Conservation (phyloP, 1,284 basidiomycete species). For the Cryptococcus depauperatus region DNA sequence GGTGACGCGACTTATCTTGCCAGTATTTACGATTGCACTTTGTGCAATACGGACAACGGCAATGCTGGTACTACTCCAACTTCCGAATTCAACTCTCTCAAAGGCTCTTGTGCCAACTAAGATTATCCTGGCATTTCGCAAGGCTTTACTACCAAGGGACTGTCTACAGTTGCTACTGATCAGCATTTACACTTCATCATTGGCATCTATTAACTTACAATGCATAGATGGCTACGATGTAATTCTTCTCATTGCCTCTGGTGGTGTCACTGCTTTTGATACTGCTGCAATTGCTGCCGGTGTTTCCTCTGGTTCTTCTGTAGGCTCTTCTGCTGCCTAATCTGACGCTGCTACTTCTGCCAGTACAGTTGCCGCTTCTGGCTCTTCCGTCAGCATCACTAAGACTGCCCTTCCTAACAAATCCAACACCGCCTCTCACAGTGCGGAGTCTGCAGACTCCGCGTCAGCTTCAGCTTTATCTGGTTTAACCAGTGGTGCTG, state of each 20-base stretch:
- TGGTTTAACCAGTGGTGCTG: conserved; percentile 3
- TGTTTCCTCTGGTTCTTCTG: conserved; percentile 9
- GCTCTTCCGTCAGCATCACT: conserved; percentile 1
- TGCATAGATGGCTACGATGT: conserved; percentile 25
- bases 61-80: conserved; percentile 35
- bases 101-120: conserved; percentile 35
- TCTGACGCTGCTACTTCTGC: conserved; percentile 10
- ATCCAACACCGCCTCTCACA: conserved; percentile 7
- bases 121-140: conserved; percentile 33
- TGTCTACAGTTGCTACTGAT: conserved; percentile 23
- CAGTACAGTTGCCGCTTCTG: conserved; percentile 8
- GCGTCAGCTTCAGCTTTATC: conserved; percentile 6
- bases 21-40: conserved; percentile 44
- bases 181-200: background rate
- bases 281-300: conserved; percentile 9
- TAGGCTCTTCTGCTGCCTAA: conserved; percentile 8
- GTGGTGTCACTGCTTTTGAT: conserved; percentile 31
- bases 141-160: conserved; percentile 25
- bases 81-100: conserved; percentile 34
- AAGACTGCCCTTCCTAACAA: conserved; percentile 10
- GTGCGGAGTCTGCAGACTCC: conserved; percentile 2
- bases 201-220: background rate
- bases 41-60: conserved; percentile 43
- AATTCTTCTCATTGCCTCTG: conserved; percentile 38
- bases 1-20: conserved; percentile 31